A percentile compares a stretch with the other conserved stretches of the same genome.
These are phyloP conservation scores for Podaxis sp. DNA, from an alignment of 768 basidiomycete species.

Conservation along the genomic window DNA sequence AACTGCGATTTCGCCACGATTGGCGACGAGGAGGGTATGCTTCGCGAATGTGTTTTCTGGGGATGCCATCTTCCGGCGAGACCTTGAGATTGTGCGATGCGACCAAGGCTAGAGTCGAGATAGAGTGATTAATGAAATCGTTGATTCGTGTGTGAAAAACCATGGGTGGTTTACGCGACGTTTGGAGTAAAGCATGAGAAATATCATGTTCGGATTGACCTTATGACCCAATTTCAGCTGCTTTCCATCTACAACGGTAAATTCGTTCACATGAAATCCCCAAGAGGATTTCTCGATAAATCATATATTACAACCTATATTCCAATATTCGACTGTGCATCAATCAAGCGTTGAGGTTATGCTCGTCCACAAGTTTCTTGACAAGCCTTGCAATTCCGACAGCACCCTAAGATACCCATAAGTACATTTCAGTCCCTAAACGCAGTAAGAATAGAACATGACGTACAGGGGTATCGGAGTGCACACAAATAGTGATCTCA, in stretches of 20 bases:
- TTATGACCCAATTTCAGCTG: no score
- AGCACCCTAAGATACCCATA: slow-evolving; percentile 40
- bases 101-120: background rate
- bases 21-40: slow-evolving; percentile 65
- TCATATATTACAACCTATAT: background rate
- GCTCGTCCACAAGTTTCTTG: slow-evolving; percentile 55
- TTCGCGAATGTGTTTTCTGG: slow-evolving; percentile 15
- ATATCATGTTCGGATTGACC: background rate
- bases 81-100: background rate
- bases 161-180: background rate
- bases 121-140: background rate
- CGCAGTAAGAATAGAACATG: slow-evolving; percentile 9
- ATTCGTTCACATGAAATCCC: background rate
- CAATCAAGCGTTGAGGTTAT: slow-evolving; percentile 30
- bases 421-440: background rate
- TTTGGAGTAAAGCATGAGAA: background rate
- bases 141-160: background rate
- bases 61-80: background rate
- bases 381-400: slow-evolving; percentile 52
- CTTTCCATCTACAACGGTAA: background rate
- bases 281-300: background rate
- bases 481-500: slow-evolving; percentile 63
- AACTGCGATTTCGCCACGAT: slow-evolving; percentile 72
- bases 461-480: slow-evolving; percentile 63
- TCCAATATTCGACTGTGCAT: background rate